A percentile compares a stretch with the other conserved stretches of the same genome.
Conservation (phyloP, 2,329 filamentous ascomycete species). For the Aureobasidium mangrovei region DNA sequence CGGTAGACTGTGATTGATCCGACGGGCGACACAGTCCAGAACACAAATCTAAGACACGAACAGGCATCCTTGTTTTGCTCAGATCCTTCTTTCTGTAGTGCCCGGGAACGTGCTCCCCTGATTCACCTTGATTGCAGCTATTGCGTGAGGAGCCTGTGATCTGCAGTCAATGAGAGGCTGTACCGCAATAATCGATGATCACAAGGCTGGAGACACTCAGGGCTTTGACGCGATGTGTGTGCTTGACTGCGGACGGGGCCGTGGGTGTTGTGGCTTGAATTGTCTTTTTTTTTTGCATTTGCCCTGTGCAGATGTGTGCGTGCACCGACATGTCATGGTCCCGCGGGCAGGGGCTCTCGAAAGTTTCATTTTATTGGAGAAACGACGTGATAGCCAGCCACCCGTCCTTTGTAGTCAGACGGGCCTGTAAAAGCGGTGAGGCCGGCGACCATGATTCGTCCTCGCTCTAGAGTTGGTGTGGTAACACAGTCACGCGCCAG, state of each 20-base stretch:
- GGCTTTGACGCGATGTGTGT: neutral
- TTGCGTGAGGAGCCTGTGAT: constrained; percentile 6
- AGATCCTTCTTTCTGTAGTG: neutral
- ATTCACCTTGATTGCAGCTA: neutral
- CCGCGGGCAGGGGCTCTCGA: neutral
- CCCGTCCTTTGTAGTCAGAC: neutral
- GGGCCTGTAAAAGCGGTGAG: neutral
- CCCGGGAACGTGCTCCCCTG: neutral
- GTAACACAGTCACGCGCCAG: constrained; percentile 7
- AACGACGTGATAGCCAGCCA: neutral
- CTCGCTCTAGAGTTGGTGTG: constrained; percentile 1
- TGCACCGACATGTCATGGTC: constrained; percentile 7
- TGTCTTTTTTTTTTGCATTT: neutral
- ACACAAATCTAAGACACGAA: neutral
- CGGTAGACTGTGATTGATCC: neutral
- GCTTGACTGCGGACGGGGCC: neutral
- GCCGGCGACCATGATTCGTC: neutral
- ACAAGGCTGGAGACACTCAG: neutral
- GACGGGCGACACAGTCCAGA: neutral
- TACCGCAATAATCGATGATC: constrained; percentile 10
- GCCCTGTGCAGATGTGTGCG: neutral
- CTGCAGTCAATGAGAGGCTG: neutral
- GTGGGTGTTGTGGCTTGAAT: constrained; percentile 2
- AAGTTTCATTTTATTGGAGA: constrained; percentile 4
- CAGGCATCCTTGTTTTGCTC: neutral